These are phyloP conservation scores for Phylloporus sp. DNA, from an alignment of 768 basidiomycete species.

Conservation along the genomic window DNA sequence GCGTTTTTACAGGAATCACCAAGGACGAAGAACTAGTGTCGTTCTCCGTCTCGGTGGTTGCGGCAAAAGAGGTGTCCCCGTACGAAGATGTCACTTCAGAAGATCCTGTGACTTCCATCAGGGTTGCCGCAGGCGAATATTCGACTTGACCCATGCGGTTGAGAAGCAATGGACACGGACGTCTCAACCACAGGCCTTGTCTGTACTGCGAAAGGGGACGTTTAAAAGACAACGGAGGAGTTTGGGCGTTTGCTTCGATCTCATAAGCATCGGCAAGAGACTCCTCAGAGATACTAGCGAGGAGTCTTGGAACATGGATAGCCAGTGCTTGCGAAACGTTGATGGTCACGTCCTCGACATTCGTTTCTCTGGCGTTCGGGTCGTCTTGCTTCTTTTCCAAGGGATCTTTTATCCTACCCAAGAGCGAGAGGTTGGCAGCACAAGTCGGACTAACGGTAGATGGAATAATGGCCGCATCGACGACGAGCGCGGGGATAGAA, in stretches of 20 bases:
- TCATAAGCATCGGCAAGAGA: constrained; percentile 3
- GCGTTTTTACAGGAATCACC: not conserved
- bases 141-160: not conserved
- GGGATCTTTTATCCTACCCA: not conserved
- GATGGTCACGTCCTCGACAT: not conserved
- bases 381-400: not conserved
- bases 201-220: not conserved
- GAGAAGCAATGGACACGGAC: not conserved
- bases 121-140: not conserved
- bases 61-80: not conserved
- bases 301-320: constrained; percentile 1
- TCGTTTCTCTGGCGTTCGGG: not conserved
- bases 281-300: constrained; percentile 9
- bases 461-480: not conserved
- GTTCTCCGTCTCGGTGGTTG: not conserved
- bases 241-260: not conserved
- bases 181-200: not conserved
- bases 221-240: constrained; percentile 5
- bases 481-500: not conserved
- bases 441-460: not conserved
- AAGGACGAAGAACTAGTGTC: not conserved
- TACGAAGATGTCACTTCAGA: not conserved
- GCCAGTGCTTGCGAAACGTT: constrained; percentile 2
- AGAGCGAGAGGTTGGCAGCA: not conserved
- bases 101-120: not conserved